These are phyloP conservation scores for Arthromyces matolae DNA, from an alignment of 768 basidiomycete species.

Conservation along the genomic window DNA sequence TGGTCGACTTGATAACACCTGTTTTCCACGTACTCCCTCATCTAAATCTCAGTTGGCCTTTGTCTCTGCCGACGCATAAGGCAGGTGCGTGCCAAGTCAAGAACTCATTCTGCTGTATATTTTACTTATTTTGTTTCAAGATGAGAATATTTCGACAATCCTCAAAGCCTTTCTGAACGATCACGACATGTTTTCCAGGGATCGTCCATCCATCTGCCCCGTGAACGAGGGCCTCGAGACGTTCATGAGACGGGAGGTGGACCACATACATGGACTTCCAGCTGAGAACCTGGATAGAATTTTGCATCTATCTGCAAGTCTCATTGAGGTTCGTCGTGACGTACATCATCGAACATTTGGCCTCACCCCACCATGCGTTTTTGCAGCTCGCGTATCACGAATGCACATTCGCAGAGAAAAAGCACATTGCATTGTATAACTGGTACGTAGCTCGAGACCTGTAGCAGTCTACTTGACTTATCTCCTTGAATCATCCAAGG, in stretches of 20 bases:
- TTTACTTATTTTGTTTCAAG: neutral
- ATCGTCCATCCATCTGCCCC: neutral
- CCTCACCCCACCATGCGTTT: no score
- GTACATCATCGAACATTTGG: neutral
- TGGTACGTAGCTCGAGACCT: constrained; percentile 3
- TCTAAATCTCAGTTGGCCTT: neutral
- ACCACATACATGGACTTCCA: neutral
- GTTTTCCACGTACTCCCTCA: neutral
- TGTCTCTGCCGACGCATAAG: neutral
- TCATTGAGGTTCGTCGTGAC: constrained; percentile 5
- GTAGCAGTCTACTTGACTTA: neutral
- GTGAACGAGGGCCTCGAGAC: constrained; percentile 5
- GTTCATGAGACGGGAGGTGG: constrained; percentile 4
- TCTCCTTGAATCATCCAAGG: constrained; percentile 1
- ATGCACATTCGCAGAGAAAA: constrained; percentile 11
- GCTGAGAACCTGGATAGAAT: neutral
- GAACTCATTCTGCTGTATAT: no score
- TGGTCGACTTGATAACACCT: neutral
- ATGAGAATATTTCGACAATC: neutral
- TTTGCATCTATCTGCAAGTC: constrained; percentile 5
- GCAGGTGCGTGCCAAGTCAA: neutral
- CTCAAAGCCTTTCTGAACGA: constrained; percentile 1
- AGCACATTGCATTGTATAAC: constrained; percentile 6
- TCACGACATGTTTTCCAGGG: neutral
- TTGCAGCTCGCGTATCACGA: neutral